A percentile compares a stretch with the other conserved stretches of the same genome.
Conservation (phyloP, 768 basidiomycete genomes). For the Boletellus emodensis region DNA sequence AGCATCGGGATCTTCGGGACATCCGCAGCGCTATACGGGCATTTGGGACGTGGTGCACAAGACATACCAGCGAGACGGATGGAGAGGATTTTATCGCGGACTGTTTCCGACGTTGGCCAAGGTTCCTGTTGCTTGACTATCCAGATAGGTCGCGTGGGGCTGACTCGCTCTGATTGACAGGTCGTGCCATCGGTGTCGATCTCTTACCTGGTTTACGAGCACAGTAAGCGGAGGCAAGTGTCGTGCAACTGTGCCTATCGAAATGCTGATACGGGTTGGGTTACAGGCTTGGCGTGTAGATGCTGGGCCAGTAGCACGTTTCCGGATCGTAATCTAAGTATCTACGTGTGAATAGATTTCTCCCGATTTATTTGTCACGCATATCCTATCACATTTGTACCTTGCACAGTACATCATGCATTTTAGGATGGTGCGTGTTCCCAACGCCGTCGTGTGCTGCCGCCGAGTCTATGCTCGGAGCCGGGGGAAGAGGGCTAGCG, state of each 20-base stretch:
- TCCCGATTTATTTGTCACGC: constrained; percentile 21
- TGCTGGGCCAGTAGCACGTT: constrained; percentile 5
- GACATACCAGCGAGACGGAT: constrained; percentile 83
- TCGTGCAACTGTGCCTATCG: not conserved
- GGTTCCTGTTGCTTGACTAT: constrained; percentile 36
- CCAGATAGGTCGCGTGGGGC: not conserved
- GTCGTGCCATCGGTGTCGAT: constrained; percentile 97
- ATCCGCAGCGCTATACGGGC: constrained; percentile 88
- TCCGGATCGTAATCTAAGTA: constrained; percentile 15
- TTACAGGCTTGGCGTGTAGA: constrained; percentile 59
- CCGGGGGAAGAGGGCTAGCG: constrained; percentile 48
- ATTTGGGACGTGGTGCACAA: constrained; percentile 77
- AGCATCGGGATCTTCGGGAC: constrained; percentile 93
- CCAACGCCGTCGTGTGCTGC: not conserved
- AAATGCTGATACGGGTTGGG: constrained; percentile 2
- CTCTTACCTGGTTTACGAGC: constrained; percentile 92
- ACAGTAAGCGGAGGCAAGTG: constrained; percentile 71
- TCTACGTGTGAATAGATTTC: constrained; percentile 16
- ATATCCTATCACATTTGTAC: constrained; percentile 26
- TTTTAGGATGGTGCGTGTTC: constrained; percentile 8
- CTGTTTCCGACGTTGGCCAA: constrained; percentile 91
- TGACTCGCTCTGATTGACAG: constrained; percentile 34
- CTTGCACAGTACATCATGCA: constrained; percentile 20
- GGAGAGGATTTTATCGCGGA: constrained; percentile 93
- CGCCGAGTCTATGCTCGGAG: constrained; percentile 8